Evolutionary conservation across 257 asterid genomes (phyloP).

Genomic region (Eucommia ulmoides): DNA sequence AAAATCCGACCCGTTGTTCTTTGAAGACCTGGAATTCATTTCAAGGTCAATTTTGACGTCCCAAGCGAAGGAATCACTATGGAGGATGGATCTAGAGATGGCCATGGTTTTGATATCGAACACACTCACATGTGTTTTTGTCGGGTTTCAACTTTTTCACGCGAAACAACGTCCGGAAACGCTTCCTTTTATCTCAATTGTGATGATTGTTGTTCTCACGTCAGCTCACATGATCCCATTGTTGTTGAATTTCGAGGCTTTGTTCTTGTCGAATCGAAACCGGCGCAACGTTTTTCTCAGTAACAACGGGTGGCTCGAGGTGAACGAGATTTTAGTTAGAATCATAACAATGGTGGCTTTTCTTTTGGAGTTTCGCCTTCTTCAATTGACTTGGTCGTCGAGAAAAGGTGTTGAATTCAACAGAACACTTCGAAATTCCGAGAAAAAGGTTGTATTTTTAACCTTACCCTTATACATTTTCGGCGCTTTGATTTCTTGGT

Average conservation of each 20-base stretch:
- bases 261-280: slow-evolving; percentile 37
- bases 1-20: slow-evolving; percentile 45
- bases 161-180: slow-evolving; percentile 39
- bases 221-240: slow-evolving; percentile 72
- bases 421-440: slow-evolving; percentile 36
- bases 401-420: background rate
- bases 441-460: slow-evolving; percentile 55
- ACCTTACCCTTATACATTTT: slow-evolving; percentile 54
- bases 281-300: slow-evolving; percentile 46
- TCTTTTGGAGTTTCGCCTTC: slow-evolving; percentile 68
- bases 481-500: slow-evolving; percentile 65
- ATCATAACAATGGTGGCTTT: slow-evolving; percentile 84
- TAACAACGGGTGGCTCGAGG: slow-evolving; percentile 71
- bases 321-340: slow-evolving; percentile 74
- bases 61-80: slow-evolving; percentile 62
- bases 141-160: slow-evolving; percentile 64
- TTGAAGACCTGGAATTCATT: slow-evolving; percentile 46
- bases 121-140: slow-evolving; percentile 57
- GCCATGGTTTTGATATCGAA: slow-evolving; percentile 69
- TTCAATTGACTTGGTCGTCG: slow-evolving; percentile 19
- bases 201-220: slow-evolving; percentile 59
- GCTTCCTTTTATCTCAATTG: slow-evolving; percentile 50
- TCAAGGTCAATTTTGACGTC: slow-evolving; percentile 46
- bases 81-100: slow-evolving; percentile 91
- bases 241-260: slow-evolving; percentile 73